phyloP scores from a whole-genome alignment of 805 yeast genomes.

The Candida xiaguanensis region DNA sequence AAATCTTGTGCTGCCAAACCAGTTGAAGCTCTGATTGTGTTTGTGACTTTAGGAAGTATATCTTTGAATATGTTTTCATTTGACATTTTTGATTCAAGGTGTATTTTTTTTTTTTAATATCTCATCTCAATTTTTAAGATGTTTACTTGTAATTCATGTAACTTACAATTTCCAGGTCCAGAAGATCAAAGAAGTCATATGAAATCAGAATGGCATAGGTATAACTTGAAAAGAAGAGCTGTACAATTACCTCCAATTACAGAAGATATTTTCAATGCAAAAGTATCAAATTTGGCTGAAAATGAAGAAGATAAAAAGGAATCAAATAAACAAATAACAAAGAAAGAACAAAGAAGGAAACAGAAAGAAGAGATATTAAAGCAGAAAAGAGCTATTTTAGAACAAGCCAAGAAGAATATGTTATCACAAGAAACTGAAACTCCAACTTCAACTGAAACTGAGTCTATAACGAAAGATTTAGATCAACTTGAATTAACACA shows the following conservation, averaged over 20 bases:
- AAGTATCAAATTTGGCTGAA: constrained; percentile 20
- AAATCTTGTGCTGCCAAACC: constrained; percentile 77
- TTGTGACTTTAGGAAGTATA: constrained; percentile 46
- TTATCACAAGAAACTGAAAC: constrained; percentile 17
- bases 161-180: constrained; percentile 73
- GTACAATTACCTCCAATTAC: constrained; percentile 52
- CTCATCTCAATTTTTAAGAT: constrained; percentile 8
- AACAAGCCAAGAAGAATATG: constrained; percentile 43
- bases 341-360: constrained; percentile 48
- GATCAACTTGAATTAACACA: constrained; percentile 16
- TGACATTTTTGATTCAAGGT: constrained; percentile 3
- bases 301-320: constrained; percentile 15
- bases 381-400: constrained; percentile 46
- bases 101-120: neutral
- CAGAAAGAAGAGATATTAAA: constrained; percentile 48
- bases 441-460: constrained; percentile 4
- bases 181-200: constrained; percentile 87
- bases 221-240: constrained; percentile 89
- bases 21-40: constrained; percentile 61
- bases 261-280: constrained; percentile 36
- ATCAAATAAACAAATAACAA: constrained; percentile 30
- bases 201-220: constrained; percentile 98
- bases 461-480: constrained; percentile 3
- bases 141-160: constrained; percentile 84
- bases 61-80: constrained; percentile 7